Evolutionary conservation across 306 rosid species (phyloP).

Genomic region (Cicer chorassanicum): DNA sequence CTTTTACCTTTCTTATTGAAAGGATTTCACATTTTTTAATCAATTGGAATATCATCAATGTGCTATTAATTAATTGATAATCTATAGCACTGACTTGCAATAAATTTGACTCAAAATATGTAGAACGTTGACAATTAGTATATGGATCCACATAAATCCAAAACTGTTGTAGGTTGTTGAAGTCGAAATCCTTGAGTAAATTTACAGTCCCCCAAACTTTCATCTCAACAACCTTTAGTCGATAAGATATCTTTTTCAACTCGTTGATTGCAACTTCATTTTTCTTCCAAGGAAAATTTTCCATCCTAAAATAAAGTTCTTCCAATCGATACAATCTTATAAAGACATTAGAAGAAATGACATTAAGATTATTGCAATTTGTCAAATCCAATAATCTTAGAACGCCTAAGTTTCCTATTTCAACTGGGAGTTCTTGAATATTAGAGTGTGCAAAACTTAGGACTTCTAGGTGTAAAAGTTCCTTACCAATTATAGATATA

Average conservation of each 20-base stretch:
- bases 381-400: conserved; percentile 42
- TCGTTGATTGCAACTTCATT: conserved; percentile 4
- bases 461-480: conserved; percentile 28
- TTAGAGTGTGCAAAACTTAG: conserved; percentile 39
- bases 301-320: conserved; percentile 35
- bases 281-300: conserved; percentile 13
- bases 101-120: conserved; percentile 22
- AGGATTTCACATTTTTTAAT: conserved; percentile 35
- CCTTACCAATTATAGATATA: conserved; percentile 34
- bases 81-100: neutral
- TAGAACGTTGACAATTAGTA: neutral
- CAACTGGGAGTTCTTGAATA: conserved; percentile 23
- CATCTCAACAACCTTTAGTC: conserved; percentile 35
- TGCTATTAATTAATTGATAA: neutral
- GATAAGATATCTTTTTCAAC: conserved; percentile 2
- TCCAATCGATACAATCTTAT: conserved; percentile 21
- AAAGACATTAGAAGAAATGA: conserved; percentile 16
- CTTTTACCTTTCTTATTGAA: neutral
- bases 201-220: neutral
- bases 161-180: neutral
- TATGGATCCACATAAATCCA: conserved; percentile 23
- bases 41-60: neutral
- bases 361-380: conserved; percentile 15
- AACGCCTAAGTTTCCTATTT: conserved; percentile 2
- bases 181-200: conserved; percentile 3